A percentile compares a stretch with the other conserved stretches of the same genome.
Evolutionary conservation across 179 eudicot genomes (phyloP).

Genomic region (Silene coronaria): DNA sequence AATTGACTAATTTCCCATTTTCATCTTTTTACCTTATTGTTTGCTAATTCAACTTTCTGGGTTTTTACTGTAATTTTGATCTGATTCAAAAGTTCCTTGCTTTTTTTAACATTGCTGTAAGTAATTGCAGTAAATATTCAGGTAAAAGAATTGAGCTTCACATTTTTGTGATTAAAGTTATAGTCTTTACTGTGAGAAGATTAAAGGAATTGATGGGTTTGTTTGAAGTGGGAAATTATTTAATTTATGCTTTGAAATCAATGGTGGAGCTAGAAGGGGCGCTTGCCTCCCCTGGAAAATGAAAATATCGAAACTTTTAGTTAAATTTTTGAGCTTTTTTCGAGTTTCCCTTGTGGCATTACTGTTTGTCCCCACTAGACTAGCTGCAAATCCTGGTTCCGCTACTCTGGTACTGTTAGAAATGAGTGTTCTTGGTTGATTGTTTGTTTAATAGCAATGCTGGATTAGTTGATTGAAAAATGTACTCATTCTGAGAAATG

Average conservation of each 20-base stretch:
- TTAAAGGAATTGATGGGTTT: slow-evolving; percentile 7
- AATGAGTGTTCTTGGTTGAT: not conserved
- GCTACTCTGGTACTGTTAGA: no score
- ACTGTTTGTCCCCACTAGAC: no score
- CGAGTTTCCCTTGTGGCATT: not conserved
- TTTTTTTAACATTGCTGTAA: not conserved
- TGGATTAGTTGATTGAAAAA: not conserved
- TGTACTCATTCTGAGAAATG: not conserved
- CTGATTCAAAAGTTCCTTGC: not conserved
- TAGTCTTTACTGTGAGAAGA: not conserved
- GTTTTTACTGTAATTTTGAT: not conserved
- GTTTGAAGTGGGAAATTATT: not conserved
- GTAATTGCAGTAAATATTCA: not conserved
- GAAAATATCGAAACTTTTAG: not conserved
- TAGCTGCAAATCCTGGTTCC: no score
- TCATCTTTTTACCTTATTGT: not conserved
- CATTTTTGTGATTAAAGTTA: slow-evolving; percentile 2
- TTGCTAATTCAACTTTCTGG: not conserved
- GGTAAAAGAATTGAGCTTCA: not conserved
- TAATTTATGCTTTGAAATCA: not conserved
- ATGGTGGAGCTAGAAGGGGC: not conserved
- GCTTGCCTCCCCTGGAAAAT: no score
- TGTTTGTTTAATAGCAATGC: not conserved
- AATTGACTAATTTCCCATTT: not conserved
- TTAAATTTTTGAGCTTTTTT: not conserved